Base-by-base conservation (phyloP, 2,329 filamentous ascomycete species). In the Cyphellophora europaea region DNA sequence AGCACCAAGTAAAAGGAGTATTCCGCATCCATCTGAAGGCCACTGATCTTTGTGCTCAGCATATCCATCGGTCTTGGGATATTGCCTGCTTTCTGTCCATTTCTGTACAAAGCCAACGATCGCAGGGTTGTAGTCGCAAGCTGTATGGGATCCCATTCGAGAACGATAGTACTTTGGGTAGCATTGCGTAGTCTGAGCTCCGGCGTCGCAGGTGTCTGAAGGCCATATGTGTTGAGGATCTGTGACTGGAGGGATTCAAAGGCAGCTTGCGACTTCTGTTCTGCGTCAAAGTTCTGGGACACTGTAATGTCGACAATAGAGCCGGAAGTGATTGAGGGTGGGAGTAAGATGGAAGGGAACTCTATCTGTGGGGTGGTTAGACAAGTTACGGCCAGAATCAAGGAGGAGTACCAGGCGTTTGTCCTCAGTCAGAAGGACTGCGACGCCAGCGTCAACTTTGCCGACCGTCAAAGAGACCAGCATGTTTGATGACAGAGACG, bases 281-380 rank as follows among this genome's bases (percentile, higher is more conserved):
- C 91, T 40, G 88, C 85, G 35, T 69, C 64, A 50, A 75, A 70
- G 63, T 98, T 98, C 58, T 89, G 86, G 40, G 81, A 72, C 48
- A 98, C 91, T 42, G 86, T 87, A 61, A 98, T 96, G 62, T 98
- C 91, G 59, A 98, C 91, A 53, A 98, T 96, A 58, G 84, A 93
- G 50, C 91, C 91, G 11, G 87, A 94, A 43, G 85, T 80, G 61
- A 98, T 98, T 58, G 94, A 88, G 43, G 84, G 83, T 2, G 91
- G 91, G 11, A 98, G 79, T 32, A 98, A 82, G 48, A 98, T 94
- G 30, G 91, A 96, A 21, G 91, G 91, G 56, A 98, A 98, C 59
- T 98, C 91, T 58, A 98, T 96, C 89, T 96, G 58, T 19, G 44
- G 37, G 40, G 48, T 36, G 46, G 17, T 37, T 12, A 19, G 23